Evolutionary conservation across 1,284 basidiomycete genomes (phyloP).

Genomic region (Earliella scabrosa): DNA sequence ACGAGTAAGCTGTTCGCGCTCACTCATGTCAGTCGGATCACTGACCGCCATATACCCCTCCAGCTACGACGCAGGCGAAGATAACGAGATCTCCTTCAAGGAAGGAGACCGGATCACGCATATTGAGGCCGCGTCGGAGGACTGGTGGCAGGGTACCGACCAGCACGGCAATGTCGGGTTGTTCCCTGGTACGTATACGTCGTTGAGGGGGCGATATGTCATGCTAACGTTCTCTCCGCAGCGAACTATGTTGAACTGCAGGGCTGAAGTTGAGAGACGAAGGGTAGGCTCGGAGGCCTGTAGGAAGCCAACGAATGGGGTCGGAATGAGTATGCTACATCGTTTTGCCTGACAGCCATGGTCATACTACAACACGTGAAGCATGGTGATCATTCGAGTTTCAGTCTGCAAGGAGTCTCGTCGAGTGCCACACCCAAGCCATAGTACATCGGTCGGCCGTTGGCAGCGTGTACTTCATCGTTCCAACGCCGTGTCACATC

Average conservation of each 20-base stretch:
- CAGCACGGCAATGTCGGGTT: slow-evolving; percentile 68
- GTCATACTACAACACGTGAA: too few relatives aligned
- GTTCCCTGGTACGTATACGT: slow-evolving; percentile 74
- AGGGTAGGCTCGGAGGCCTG: not conserved
- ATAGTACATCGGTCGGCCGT: too few relatives aligned
- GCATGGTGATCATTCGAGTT: too few relatives aligned
- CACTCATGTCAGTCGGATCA: not conserved
- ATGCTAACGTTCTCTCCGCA: slow-evolving; percentile 23
- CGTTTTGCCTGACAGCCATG: not conserved
- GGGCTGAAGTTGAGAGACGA: slow-evolving; percentile 18
- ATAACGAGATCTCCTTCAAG: slow-evolving; percentile 86
- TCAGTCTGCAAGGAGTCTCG: too few relatives aligned
- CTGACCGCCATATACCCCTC: not conserved
- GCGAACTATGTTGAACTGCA: slow-evolving; percentile 68
- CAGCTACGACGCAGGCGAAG: slow-evolving; percentile 86
- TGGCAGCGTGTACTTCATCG: too few relatives aligned
- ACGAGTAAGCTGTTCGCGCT: slow-evolving; percentile 60
- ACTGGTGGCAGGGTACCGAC: slow-evolving; percentile 88
- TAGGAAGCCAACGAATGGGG: not conserved
- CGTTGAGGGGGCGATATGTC: not conserved
- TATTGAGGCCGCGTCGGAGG: slow-evolving; percentile 76
- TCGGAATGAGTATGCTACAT: not conserved
- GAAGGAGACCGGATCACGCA: slow-evolving; percentile 81
- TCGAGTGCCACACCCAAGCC: too few relatives aligned
- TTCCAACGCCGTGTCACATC: too few relatives aligned